Base-by-base conservation (phyloP, 2,329 filamentous ascomycete species). In the Monilinia fructigena region DNA sequence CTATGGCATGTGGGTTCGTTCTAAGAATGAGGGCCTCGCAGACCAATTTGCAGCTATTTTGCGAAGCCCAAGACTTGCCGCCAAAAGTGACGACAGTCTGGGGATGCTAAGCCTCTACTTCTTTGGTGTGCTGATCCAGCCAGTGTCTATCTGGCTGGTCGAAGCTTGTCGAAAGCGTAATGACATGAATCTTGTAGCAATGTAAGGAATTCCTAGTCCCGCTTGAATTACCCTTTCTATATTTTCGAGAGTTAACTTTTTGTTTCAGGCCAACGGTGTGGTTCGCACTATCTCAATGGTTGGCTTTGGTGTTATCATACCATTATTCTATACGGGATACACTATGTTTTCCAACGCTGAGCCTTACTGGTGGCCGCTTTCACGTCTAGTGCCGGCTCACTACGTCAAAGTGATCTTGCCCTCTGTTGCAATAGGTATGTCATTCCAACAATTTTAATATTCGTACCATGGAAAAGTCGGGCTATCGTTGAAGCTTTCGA, bases 351-450 rank as follows among this genome's bases (percentile, higher is more conserved):
- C 47, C 2, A 50, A 65, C 35, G 31, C n/a, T 0, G 55, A 65
- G 28, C 23, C 63, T 7, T 53, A 65, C 45, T 60, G 63, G 45
- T 65, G 63, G 45, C 63, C 55, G 18, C 35, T 58, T 23, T 59
- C 63, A 16, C 63, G 63, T 26, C 45, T 59, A n/a, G 20, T 65
- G 1, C 42, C 63, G 4, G 42, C 31, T 35, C 63, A 65, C 18
- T 59, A 65, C 35, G n/a, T 60, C 4, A 47, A 58, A 50, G 18
- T 28, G 12, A 35, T 65, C n/a, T 47, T 65, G 2, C 63, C 35
- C 35, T 58, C 45, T 18, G 23, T 65, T 10, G 6, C 26, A 14
- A 28, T 65, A 4, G 47, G 45, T 65, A 59, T 14, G 3, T 26
- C 10, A 2, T 65, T 2, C 63, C 63, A 2, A 65, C 63, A 1